Evolutionary conservation across 257 asterid genomes (phyloP), one percentile per base, ranked within the genome.

Genomic region (Galeopsis tetrahit): DNA sequence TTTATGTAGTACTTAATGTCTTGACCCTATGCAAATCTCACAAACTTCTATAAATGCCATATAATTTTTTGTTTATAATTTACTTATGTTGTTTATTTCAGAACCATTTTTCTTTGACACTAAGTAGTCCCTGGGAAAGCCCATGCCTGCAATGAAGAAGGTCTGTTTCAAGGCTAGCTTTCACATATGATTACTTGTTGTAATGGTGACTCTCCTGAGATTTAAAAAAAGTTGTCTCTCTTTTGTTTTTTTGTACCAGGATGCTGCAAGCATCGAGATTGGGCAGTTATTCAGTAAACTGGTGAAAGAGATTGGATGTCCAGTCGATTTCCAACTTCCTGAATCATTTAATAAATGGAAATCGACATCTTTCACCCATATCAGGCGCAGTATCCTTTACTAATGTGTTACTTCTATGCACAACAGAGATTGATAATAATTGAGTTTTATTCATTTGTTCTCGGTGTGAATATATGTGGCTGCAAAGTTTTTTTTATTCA

Each of bases 271-370:
- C 15, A 49, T 78, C 74, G 88, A 87, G 70, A 72, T 89, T 64
- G 90, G 82, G 68, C 87, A 84, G 67, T 75, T 88, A 57, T 91
- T 94, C 86, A 75, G 68, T 82, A 87, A 87, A 61, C 71, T 89
- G 84, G 80, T 58, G 79, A 81, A 73, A 75, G 87, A 85, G 78
- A 85, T 91, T 77, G 91, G 96, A 80, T 85, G 81, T 64, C 90
- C 87, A 38, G 87, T 85, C 56, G 98, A 91, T 80, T 94, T 94
- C 86, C 92, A 89, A 68, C 98, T 94, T 77, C 98, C 99, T 21
- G 90, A 90, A 75, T 84, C 90, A 78, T 80, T 83, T 59, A 85
- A 78, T 69, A 85, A 83, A 74, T 81, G 88, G 91, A 89, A 85
- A 69, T 80, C 87, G 6, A 71, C 89, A n/a, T 70, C 96, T 33